Conservation (phyloP, 805 yeast genomes). For the Zygosaccharomyces kombuchaensis region DNA sequence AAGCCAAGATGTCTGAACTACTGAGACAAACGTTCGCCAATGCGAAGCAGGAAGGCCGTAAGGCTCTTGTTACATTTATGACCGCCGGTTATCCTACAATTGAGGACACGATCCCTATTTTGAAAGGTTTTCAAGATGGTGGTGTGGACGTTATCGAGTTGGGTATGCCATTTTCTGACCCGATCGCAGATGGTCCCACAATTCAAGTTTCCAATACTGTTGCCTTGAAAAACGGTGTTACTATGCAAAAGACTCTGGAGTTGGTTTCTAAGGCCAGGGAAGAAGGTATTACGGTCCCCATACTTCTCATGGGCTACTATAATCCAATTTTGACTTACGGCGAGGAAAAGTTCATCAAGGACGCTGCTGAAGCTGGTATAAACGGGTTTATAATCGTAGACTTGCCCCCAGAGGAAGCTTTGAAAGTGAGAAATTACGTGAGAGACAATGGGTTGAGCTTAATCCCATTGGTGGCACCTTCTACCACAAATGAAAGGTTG, state of each 20-base stretch:
- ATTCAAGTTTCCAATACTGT: slow-evolving; percentile 82
- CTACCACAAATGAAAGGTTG: slow-evolving; percentile 88
- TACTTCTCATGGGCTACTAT: slow-evolving; percentile 95
- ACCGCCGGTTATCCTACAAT: slow-evolving; percentile 92
- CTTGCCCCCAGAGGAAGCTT: slow-evolving; percentile 96
- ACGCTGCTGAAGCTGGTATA: slow-evolving; percentile 84
- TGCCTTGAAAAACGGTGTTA: slow-evolving; percentile 82
- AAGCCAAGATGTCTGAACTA: slow-evolving; percentile 31
- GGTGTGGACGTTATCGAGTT: slow-evolving; percentile 94
- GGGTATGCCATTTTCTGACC: slow-evolving; percentile 96
- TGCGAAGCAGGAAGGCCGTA: slow-evolving; percentile 62
- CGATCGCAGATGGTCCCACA: slow-evolving; percentile 98
- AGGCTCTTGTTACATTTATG: slow-evolving; percentile 84
- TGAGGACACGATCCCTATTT: slow-evolving; percentile 81
- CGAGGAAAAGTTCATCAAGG: slow-evolving; percentile 74
- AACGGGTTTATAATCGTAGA: slow-evolving; percentile 94
- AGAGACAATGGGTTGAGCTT: slow-evolving; percentile 67
- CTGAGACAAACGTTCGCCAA: slow-evolving; percentile 52
- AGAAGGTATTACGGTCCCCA: slow-evolving; percentile 82
- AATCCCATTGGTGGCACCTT: slow-evolving; percentile 94
- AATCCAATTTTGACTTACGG: slow-evolving; percentile 91
- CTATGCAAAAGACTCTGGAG: slow-evolving; percentile 64
- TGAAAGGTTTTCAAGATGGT: slow-evolving; percentile 86
- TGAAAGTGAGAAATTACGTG: slow-evolving; percentile 74
- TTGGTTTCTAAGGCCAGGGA: slow-evolving; percentile 70